Evolutionary conservation across 139 green algal species (phyloP), one percentile per base, ranked within the genome.

Genomic region (Volvox reticuliferus): DNA sequence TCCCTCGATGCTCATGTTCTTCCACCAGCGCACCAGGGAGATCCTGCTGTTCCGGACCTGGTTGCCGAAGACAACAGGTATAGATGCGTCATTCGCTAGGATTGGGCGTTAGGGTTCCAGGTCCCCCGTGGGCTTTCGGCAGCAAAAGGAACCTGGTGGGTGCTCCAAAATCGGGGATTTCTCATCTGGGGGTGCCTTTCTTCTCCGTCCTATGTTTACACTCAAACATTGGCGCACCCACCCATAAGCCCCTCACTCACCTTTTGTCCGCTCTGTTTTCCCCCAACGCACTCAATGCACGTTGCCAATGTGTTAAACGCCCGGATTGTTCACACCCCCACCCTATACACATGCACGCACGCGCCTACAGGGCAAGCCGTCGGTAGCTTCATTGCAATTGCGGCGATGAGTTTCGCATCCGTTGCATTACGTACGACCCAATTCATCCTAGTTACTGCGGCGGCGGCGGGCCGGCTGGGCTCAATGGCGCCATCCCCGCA

Each of bases 1-100:
- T 61, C 93, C 93, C 17, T 36, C 92, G 75, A 95, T 95, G 93
- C 82, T 90, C 65, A 95, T 95, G 93, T 95, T 92, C 86, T 95
- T 95, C 88, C 93, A 95, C 76, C 76, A 92, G 67, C 81, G 88
- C 24, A 44, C 89, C 1, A 78, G 36, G 17, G 93, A 95, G 50
- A 76, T 94, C 21, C 77, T 95, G 63, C 91, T 95, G 77, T 95
- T 89, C 84, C 37, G 68, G 32, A 24, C 71, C 19, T 94, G 91
- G 92, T 61, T 95, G 76, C 93, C 92, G 24, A 88, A 87, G 12
- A 95, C 79, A 16, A 76, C 81, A 12, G 91, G 90, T 93, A 21
- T 12, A 82, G 18, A 0, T 1, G 84, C 20, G 37, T 35, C 0
- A 18, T 5, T 73, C 21, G 6, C 24, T 73, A 24, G 65, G 65